Conservation (phyloP, 1,139 yeast species). For the Diutina neorugosa region DNA sequence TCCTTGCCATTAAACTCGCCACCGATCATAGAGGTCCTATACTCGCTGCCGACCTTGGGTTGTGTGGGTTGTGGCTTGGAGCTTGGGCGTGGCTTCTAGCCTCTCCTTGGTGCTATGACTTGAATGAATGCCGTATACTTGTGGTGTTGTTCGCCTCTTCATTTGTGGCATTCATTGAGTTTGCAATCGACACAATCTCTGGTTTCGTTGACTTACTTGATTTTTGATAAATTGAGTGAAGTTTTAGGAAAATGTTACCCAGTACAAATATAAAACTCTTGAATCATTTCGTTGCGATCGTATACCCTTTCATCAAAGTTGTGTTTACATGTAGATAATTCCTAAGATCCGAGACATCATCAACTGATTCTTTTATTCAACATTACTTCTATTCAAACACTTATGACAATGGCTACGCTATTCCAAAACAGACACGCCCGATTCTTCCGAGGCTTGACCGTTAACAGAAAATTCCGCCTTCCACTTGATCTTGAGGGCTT, state of each 20-base stretch:
- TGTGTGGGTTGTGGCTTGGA: not conserved
- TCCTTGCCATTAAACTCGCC: not conserved
- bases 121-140: not conserved
- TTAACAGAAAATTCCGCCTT: constrained; percentile 47
- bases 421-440: constrained; percentile 35
- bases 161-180: not conserved
- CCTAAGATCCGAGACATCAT: too few species aligned
- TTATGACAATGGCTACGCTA: not conserved
- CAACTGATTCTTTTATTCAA: too few species aligned
- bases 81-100: not conserved
- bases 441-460: constrained; percentile 38
- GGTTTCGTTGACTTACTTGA: not conserved
- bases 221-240: not conserved
- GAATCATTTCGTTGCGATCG: too few species aligned
- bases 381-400: not conserved
- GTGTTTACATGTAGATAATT: too few species aligned
- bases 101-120: not conserved
- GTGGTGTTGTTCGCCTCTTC: not conserved
- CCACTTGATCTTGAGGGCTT: constrained; percentile 69
- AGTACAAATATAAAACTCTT: too few species aligned
- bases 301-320: too few species aligned
- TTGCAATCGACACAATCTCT: not conserved
- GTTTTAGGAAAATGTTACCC: too few species aligned
- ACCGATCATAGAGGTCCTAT: not conserved
- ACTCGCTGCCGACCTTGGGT: not conserved